A percentile compares a stretch with the other conserved stretches of the same genome.
These are phyloP conservation scores for Termitomyces sp. DNA, from an alignment of 768 basidiomycete genomes.

Conservation along the genomic window DNA sequence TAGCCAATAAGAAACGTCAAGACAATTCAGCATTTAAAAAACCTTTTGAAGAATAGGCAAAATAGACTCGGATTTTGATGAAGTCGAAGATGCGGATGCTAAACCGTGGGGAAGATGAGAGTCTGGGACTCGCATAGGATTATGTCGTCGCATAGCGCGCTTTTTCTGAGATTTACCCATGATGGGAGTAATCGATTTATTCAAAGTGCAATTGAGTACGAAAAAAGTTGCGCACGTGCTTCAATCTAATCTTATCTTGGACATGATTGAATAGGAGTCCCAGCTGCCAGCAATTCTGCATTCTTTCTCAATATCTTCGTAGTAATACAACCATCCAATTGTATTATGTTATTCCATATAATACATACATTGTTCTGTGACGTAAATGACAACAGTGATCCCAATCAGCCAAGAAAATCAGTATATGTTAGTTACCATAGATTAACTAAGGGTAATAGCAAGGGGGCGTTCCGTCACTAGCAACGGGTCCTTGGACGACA, in stretches of 20 bases:
- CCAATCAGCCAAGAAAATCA: conserved; percentile 4
- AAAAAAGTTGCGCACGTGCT: conserved; percentile 11
- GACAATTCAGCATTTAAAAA: neutral
- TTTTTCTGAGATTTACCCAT: conserved; percentile 98
- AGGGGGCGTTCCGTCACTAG: conserved; percentile 16
- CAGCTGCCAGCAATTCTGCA: too few species aligned
- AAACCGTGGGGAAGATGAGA: conserved; percentile 84
- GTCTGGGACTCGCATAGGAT: conserved; percentile 91
- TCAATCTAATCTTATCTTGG: conserved; percentile 12
- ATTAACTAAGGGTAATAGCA: conserved; percentile 15
- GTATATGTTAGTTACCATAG: neutral
- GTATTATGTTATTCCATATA: conserved; percentile 3
- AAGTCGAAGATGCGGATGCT: conserved; percentile 64
- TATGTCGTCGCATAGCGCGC: conserved; percentile 77
- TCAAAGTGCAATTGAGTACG: neutral
- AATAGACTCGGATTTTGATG: conserved; percentile 72
- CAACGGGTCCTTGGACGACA: conserved; percentile 14
- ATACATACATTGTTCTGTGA: neutral
- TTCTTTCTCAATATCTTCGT: neutral
- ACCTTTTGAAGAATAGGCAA: conserved; percentile 92
- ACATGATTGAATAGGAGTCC: too few species aligned
- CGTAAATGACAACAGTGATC: conserved; percentile 5
- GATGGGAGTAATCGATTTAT: neutral
- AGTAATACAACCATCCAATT: neutral
- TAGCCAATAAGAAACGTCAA: neutral